These are phyloP conservation scores for Eudorina sp. DNA, from an alignment of 139 green algal species.

Conservation along the genomic window DNA sequence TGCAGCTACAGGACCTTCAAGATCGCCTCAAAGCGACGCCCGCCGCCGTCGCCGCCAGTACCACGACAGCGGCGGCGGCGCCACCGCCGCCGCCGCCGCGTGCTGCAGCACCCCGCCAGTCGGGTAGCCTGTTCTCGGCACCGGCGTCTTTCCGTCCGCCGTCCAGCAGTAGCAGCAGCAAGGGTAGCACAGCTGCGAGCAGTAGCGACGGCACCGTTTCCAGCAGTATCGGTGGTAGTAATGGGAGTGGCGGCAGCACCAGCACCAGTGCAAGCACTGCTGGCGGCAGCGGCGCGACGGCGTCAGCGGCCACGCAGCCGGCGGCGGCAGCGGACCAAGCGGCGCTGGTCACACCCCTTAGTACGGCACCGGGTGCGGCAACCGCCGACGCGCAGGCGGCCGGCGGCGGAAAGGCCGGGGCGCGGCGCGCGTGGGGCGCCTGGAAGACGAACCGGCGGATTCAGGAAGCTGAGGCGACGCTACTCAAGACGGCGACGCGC, in stretches of 20 bases:
- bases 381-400: not conserved
- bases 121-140: not conserved
- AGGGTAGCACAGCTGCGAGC: too few relatives aligned
- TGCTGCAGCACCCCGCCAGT: not conserved
- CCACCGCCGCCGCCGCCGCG: not conserved
- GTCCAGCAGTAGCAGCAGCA: not conserved
- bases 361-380: not conserved
- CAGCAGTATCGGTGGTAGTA: too few relatives aligned
- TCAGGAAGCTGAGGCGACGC: slow-evolving; percentile 4
- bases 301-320: not conserved
- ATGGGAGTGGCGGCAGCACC: not conserved
- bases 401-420: not conserved
- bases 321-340: not conserved
- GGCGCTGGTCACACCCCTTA: not conserved
- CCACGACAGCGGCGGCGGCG: not conserved
- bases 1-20: slow-evolving; percentile 12
- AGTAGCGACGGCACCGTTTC: too few relatives aligned
- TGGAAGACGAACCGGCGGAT: slow-evolving; percentile 45
- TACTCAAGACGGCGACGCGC: not conserved
- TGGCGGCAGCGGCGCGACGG: not conserved
- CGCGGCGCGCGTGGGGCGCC: slow-evolving; percentile 9
- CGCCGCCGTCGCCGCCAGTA: not conserved
- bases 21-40: not conserved
- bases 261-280: not conserved
- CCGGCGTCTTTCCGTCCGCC: not conserved